Evolutionary conservation across 257 asterid species (phyloP), one percentile per base, ranked within the genome.

Genomic region (Marsdenia floribunda): DNA sequence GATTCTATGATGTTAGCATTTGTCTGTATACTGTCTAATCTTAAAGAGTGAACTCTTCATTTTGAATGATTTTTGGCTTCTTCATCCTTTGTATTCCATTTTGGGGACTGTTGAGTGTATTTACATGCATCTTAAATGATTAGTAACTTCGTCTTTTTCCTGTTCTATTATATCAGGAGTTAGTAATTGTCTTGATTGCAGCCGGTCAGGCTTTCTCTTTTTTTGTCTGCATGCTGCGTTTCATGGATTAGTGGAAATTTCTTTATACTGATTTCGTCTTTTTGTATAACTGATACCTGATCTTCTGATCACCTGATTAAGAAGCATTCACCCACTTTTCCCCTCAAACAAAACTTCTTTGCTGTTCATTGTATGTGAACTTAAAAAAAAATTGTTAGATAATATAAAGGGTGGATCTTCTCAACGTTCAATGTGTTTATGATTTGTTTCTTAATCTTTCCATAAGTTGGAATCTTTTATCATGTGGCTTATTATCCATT

Each of bases 211-310:
- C 64, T 75, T 53, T 4, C 24, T 35, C 68, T 74, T 37, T 11
- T 11, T 35, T 81, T 29, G 14, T 68, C 72, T 76, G 60, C 21
- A 58, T 76, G 72, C 80, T 80, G 70, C 75, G 74, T 65, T 21
- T 74, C 61, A 21, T 76, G 53, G 63, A 72, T 67, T 53, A 70
- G 78, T 66, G 75, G 75, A 74, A 26, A 53, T 74, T 75, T 78
- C 40, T 79, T 80, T 84, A 86, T 82, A 46, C 16, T 42, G 73
- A 35, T 81, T 44, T 81, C 65, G 55, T 76, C 75, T 44, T 78
- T 80, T 71, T 22, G 70, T 77, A 72, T 72, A 70, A 57, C 54
- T 71, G 73, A 50, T 58, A 6, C 44, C 9, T 18, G 60, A 44
- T 44, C 71, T 46, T 46, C 70, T 42, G 29, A 33, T 44, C 8